Base-by-base conservation (phyloP, 768 basidiomycete species). In the Lyophyllum atratum region DNA sequence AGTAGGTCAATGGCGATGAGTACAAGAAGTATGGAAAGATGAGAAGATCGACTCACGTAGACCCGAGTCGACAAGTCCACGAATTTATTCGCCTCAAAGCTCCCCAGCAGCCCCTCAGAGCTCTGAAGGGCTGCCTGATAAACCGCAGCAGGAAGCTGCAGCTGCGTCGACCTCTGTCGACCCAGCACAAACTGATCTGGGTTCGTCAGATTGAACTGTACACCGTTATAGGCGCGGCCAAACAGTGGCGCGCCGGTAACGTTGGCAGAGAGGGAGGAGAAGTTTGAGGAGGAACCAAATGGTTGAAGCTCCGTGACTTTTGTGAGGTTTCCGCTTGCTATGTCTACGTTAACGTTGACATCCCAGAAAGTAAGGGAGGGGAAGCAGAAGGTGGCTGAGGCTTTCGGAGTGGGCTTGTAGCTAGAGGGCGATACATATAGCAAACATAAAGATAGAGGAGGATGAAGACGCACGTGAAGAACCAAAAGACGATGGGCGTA, bases 401-500 rank as follows among this genome's bases (percentile, higher is more conserved):
- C 73, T 49, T 58, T 61, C 1, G 76, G 64, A 25, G 61, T 46
- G 15, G 80, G 76, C n/a, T 68, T 57, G 51, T 76, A 76, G 31
- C 73, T 74, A 49, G 19, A 22, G 9, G 14, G 12, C 33, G 33
- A 26, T 39, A 22, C 15, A 26, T 6, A 44, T n/a, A 25, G 26
- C 46, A 17, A 21, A 12, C 34, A 12, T 4, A 11, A 22, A 28
- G 15, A n/a, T 2, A 10, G 19, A n/a, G 17, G 12, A 44, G n/a
- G 4, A 21, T 25, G 46, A 65, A 33, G 22, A 68, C 68, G 65
- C 74, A 78, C 44, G 72, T 72, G 67, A 84, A 84, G 66, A 83
- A 81, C 85, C 83, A 86, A 64, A 85, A 83, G 21, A 82, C 71
- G 17, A 82, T 73, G 0, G 84, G 83, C 15, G 68, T 74, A 39